Base-by-base conservation (phyloP, 1,139 yeast species). In the Magnusiomyces sp. region DNA sequence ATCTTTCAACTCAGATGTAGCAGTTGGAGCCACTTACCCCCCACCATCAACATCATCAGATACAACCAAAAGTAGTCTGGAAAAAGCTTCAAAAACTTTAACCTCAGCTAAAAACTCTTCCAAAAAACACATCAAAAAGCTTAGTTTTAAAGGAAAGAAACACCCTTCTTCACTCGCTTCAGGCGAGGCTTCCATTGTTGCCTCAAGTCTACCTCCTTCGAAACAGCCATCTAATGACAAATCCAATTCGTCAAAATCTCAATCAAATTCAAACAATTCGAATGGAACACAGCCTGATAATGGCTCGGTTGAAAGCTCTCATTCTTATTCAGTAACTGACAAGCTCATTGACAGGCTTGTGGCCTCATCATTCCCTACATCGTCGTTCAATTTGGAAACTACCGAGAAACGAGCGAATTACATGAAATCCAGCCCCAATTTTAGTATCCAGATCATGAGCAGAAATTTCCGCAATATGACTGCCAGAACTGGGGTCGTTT, bases 371-470 rank as follows among this genome's bases (percentile, higher is more conserved):
- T 69, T 86, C 36, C 94, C 95, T 0, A 74, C 83, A 4, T 73
- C 82, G 10, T 52, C 79, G 2, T 71, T 71, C 47, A 53, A 63
- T 29, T 64, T 67, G 2, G 71, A 62, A 16, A 62, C 58, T 11
- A 57, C 52, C 31, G 53, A 53, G 43, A 40, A 45, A 47, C 47
- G 55, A n/a, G 50, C 53, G 41, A 20, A 45, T 36, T 75, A 76
- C 56, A 88, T 85, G 53, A 77, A 77, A 54, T 65, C 71, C 17
- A 66, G 95, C 47, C 94, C 95, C 0, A 78, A 79, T 16, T 68
- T 88, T 37, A 81, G 88, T 29, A 79, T 86, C 47, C 85, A 78
- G 43, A 59, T 75, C 10, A 83, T 85, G 83, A 77, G 88, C 41
- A 76, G 73, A 54, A 86, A 88, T 62, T 76, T 85, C 52, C 78